Evolutionary conservation across 1,139 yeast species (phyloP).

Genomic region (Taphrina deformans): DNA sequence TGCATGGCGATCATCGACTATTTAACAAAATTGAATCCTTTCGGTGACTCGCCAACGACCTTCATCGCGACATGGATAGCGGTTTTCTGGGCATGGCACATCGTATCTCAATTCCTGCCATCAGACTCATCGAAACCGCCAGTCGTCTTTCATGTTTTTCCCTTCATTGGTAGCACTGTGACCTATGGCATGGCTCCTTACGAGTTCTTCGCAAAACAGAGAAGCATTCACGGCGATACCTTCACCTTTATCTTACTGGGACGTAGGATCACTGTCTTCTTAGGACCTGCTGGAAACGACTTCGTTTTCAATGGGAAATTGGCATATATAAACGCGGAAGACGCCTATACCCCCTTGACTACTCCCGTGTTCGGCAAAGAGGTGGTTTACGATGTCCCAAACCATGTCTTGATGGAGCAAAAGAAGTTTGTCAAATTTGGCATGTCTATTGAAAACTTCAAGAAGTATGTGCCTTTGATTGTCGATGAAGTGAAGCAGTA

Average conservation of each 20-base stretch:
- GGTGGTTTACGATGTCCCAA: constrained; percentile 95
- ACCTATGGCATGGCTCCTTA: constrained; percentile 90
- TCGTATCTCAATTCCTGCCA: constrained; percentile 32
- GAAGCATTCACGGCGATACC: constrained; percentile 69
- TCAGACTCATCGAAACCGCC: constrained; percentile 66
- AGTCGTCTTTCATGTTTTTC: constrained; percentile 85
- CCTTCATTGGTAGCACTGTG: constrained; percentile 93
- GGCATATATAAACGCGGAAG: constrained; percentile 91
- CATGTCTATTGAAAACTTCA: constrained; percentile 80
- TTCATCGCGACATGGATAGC: constrained; percentile 29
- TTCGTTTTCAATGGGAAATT: constrained; percentile 89
- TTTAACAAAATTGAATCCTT: constrained; percentile 15
- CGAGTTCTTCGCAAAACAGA: constrained; percentile 59
- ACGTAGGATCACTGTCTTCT: constrained; percentile 87
- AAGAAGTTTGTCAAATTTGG: constrained; percentile 94
- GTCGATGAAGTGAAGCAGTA: constrained; percentile 72
- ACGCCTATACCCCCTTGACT: constrained; percentile 89
- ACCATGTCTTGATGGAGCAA: constrained; percentile 92
- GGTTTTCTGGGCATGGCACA: constrained; percentile 33
- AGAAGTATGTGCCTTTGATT: constrained; percentile 81
- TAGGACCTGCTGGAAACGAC: constrained; percentile 98
- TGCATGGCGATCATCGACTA: constrained; percentile 31
- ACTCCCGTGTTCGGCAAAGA: constrained; percentile 98
- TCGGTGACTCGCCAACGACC: constrained; percentile 25
- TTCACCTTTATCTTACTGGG: constrained; percentile 88